Evolutionary conservation across 176 grass and related monocot genomes (phyloP).

Genomic region (Carex pumila): DNA sequence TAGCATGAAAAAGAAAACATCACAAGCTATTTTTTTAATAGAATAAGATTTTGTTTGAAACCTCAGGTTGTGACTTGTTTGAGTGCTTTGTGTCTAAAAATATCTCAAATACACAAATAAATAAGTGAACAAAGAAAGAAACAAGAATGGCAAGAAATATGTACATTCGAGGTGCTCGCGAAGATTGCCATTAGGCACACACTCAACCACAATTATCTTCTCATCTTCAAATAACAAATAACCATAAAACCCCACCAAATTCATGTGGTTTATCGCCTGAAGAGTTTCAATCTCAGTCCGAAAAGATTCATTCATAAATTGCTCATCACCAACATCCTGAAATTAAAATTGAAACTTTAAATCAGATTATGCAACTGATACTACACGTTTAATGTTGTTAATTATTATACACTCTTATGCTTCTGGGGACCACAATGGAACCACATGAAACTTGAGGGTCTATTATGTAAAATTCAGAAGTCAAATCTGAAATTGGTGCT

Average conservation of each 20-base stretch:
- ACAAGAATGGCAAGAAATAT: neutral
- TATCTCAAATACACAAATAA: neutral
- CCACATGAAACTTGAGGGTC: no score
- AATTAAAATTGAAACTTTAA: neutral
- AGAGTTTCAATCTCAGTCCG: conserved; percentile 75
- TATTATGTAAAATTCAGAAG: neutral
- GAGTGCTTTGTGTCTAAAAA: neutral
- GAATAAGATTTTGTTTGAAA: neutral
- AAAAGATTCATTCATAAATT: conserved; percentile 47
- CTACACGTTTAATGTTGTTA: neutral
- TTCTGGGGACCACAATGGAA: neutral
- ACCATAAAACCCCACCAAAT: conserved; percentile 85
- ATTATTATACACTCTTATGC: neutral
- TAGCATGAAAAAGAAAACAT: neutral
- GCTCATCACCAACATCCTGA: conserved; percentile 51
- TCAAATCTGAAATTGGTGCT: neutral
- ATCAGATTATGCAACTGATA: neutral
- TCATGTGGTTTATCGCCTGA: conserved; percentile 71
- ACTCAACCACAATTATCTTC: conserved; percentile 85
- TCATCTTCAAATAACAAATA: conserved; percentile 70
- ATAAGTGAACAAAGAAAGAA: neutral
- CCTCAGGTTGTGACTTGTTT: neutral
- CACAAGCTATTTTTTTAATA: neutral
- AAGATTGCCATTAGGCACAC: conserved; percentile 77
- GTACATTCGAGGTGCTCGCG: conserved; percentile 83